Percentiles rank a stretch among this genome's conserved stretches.
phyloP scores from a whole-genome alignment of 2,329 filamentous ascomycete species.

The Trichoderma endophyticum region DNA sequence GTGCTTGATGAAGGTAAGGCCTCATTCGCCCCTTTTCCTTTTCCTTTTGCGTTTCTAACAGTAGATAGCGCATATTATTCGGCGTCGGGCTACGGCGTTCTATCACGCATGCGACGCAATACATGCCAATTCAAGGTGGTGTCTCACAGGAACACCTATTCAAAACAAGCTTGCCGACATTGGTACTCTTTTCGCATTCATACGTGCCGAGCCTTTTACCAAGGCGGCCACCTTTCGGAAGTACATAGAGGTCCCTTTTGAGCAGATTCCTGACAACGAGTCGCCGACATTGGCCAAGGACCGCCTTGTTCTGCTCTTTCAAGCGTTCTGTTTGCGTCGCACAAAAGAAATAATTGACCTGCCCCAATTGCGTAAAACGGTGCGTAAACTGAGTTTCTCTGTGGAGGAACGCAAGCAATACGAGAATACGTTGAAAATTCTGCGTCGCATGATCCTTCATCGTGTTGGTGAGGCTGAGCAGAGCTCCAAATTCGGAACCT shows the following conservation, averaged over 20 bases:
- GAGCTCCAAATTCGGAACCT: conserved; percentile 41
- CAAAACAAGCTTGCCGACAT: conserved; percentile 53
- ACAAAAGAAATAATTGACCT: conserved; percentile 41
- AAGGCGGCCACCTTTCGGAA: conserved; percentile 40
- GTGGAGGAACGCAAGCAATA: conserved; percentile 29
- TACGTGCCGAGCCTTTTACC: conserved; percentile 42
- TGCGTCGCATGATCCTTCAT: conserved; percentile 38
- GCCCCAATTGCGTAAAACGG: conserved; percentile 23
- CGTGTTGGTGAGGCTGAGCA: conserved; percentile 34
- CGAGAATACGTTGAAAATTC: conserved; percentile 32
- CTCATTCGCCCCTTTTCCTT: neutral
- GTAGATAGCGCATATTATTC: conserved; percentile 47
- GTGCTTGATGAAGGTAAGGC: conserved; percentile 45
- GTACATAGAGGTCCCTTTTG: conserved; percentile 42
- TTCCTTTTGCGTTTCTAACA: no score
- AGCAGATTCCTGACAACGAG: conserved; percentile 20
- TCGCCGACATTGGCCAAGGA: conserved; percentile 25
- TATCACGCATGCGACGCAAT: conserved; percentile 43
- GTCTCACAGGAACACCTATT: conserved; percentile 51
- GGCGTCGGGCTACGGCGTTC: conserved; percentile 44
- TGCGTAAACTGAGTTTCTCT: conserved; percentile 8
- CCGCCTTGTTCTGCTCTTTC: conserved; percentile 34
- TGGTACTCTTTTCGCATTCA: conserved; percentile 48
- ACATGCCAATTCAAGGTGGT: conserved; percentile 47
- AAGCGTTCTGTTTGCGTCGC: conserved; percentile 41